Base-by-base conservation (phyloP, 2,329 filamentous ascomycete genomes). In the Aspergillus bombycis region DNA sequence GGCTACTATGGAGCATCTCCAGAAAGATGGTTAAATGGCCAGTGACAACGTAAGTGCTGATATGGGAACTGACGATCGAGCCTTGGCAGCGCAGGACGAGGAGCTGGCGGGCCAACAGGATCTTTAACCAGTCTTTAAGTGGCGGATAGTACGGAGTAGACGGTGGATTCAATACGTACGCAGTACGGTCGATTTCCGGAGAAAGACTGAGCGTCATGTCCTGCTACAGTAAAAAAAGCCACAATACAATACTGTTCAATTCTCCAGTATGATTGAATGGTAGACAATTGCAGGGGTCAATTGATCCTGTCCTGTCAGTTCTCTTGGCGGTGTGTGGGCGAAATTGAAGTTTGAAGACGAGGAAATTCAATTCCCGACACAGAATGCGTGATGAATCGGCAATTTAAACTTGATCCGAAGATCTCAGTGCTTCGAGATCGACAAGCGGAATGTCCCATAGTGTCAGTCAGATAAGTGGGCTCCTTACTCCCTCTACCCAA, bases 61-160 rank as follows among this genome's bases (percentile, higher is more conserved):
- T 60, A 70, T 63, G 65, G 66, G 58, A 59, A 65, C 65, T 66
- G 68, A 67, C 65, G 65, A 68, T 68, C 57, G 57, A 62, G 58
- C 66, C 72, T 73, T 73, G 72, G 72, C 72, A 63, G 60, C 59
- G 61, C 67, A 67, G 53, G 52, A 43, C 61, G 62, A 61, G 72
- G 70, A 71, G 62, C 57, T 46, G 52, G 48, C 54, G 53, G 14
- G 30, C 50, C 66, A 60, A 43, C 34, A 38, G 61, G 50, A 54
- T 60, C 62, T 23, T 58, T 9, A 16, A 46, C 56, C 45, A 46
- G 57, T 52, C 52, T 48, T 61, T 36, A 53, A 53, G 43, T 21
- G 9, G 43, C 23, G 43, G 43, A 45, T 36, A 36, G 34, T 9
- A 36, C 14, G 34, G 9, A 21, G 21, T 48, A 48, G 23, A 14